Percentiles rank a stretch among this genome's conserved stretches.
phyloP scores from a whole-genome alignment of 2,329 filamentous ascomycete genomes.

The Aspergillus ochraceus region DNA sequence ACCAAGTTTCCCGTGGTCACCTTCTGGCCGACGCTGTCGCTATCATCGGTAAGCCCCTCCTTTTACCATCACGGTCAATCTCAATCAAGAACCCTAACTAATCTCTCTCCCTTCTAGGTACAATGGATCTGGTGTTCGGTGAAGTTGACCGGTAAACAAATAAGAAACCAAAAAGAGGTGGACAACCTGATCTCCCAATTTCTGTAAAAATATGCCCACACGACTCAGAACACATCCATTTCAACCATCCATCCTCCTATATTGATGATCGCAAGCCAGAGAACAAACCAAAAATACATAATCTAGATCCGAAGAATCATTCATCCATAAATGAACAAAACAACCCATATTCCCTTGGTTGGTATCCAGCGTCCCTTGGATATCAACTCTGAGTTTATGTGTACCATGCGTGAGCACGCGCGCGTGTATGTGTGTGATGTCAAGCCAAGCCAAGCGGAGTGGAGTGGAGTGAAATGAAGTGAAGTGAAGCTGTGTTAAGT shows the following conservation, averaged over 20 bases:
- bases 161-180: background rate
- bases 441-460: background rate
- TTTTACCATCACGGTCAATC: too few relatives aligned
- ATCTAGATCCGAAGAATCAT: background rate
- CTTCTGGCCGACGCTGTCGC: slow-evolving; percentile 94
- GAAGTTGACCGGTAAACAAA: slow-evolving; percentile 54
- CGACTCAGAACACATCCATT: background rate
- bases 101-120: slow-evolving; percentile 41
- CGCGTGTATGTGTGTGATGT: background rate
- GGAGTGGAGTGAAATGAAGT: too few relatives aligned
- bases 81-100: background rate
- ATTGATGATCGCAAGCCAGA: background rate
- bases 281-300: background rate
- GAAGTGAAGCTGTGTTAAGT: background rate
- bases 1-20: slow-evolving; percentile 89
- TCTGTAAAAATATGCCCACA: slow-evolving; percentile 17
- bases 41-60: slow-evolving; percentile 66
- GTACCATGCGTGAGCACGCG: background rate
- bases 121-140: slow-evolving; percentile 89
- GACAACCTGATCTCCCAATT: slow-evolving; percentile 8
- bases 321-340: background rate
- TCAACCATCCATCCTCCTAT: background rate
- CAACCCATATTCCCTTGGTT: background rate
- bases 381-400: background rate
- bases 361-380: background rate